Evolutionary conservation across 1,284 basidiomycete genomes (phyloP), one percentile per base, ranked within the genome.

Genomic region (Leccinum griseonigrum): DNA sequence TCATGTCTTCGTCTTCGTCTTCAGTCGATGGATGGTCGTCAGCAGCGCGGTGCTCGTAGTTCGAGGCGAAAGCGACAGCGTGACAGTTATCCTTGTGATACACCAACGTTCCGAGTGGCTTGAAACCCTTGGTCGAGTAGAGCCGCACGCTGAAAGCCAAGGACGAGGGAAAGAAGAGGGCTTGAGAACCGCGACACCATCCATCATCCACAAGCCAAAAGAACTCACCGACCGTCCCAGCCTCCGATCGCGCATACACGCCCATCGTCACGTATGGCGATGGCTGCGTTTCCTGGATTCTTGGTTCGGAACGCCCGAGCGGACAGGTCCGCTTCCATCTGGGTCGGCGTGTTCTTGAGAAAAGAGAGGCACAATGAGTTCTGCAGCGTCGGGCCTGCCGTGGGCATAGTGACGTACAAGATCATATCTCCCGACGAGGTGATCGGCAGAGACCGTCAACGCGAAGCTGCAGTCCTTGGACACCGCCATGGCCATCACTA

Each of bases 211-310:
- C 22, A 58, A 36, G 32, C 8, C 4, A 31, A 16, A 36, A 48
- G 22, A 3, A 75, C 88, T 68, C 66, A 94, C 94, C 81, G 85
- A 36, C 94, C 94, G 66, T 96, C 94, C 94, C 94, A 96, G 1
- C 93, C 91, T 3, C 90, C 94, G 1, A 94, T 78, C 0, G 91
- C 92, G 65, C 92, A 91, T 0, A 95, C 84, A 31, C 83, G 81
- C 0, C 87, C 91, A 68, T 91, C 87, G 43, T 85, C 80, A n/a
- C 85, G 85, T n/a, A 95, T 83, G 1, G 87, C 81, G 28, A 95
- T 75, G 4, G 85, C 83, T 0, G 83, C 81, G 67, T 94, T 93
- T 1, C 94, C 93, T 1, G 91, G 85, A 64, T 92, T 82, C 68
- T 89, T 94, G n/a, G 86, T 94, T 60, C 83, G 80, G 66, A 85